A percentile compares a stretch with the other conserved stretches of the same genome.
phyloP scores from a whole-genome alignment of 176 grass and related monocot genomes.

The Rhynchospora breviuscula region DNA sequence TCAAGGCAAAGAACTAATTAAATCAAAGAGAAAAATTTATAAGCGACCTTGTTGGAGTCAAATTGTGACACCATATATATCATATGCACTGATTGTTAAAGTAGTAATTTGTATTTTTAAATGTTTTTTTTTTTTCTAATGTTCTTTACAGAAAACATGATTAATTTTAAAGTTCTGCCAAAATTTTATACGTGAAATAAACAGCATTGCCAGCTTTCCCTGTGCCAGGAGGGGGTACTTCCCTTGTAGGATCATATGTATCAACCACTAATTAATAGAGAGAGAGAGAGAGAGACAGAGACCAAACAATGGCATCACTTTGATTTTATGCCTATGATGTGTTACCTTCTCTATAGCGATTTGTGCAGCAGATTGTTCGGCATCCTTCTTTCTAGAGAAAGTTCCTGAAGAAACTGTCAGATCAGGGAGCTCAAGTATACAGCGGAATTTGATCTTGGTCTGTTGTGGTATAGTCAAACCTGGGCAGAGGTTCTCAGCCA shows the following conservation, averaged over 20 bases:
- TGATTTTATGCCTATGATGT: neutral
- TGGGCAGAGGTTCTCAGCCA: conserved; percentile 50
- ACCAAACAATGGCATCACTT: neutral
- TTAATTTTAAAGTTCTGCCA: neutral
- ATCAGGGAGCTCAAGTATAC: conserved; percentile 56
- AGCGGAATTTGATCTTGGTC: conserved; percentile 55
- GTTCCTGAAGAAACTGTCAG: conserved; percentile 62
- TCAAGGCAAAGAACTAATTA: conserved; percentile 1
- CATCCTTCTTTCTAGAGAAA: conserved; percentile 81
- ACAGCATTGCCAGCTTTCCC: neutral
- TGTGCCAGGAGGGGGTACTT: neutral
- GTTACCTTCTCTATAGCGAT: conserved; percentile 83
- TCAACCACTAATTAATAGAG: neutral
- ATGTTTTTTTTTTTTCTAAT: neutral
- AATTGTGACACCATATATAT: conserved; percentile 15
- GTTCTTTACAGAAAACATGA: neutral
- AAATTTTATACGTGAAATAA: neutral
- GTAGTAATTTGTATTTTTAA: neutral
- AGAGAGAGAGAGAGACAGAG: neutral
- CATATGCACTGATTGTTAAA: neutral
- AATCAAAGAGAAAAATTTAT: neutral
- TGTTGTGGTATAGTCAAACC: conserved; percentile 59
- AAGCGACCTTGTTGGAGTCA: neutral
- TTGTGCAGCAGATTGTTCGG: conserved; percentile 82
- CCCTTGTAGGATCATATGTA: neutral